These are phyloP conservation scores for Coniferiporia weirii DNA, from an alignment of 1,284 basidiomycete species.

Conservation along the genomic window DNA sequence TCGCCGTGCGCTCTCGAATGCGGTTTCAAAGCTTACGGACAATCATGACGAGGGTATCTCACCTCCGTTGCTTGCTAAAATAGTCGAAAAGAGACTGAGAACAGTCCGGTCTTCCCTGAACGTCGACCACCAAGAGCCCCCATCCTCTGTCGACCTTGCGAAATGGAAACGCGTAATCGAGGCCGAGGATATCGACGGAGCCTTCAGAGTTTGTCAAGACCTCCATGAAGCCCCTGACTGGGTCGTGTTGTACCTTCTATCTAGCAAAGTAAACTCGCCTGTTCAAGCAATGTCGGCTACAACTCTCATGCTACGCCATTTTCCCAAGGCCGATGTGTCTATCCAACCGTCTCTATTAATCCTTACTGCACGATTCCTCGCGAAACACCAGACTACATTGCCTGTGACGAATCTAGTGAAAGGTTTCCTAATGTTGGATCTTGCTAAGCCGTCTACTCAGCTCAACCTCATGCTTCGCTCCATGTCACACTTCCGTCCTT, in stretches of 20 bases:
- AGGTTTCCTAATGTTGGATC: conserved; percentile 38
- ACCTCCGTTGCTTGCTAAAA: conserved; percentile 6
- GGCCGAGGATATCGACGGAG: conserved; percentile 31
- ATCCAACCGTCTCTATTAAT: conserved; percentile 42
- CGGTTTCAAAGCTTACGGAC: not conserved
- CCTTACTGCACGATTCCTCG: conserved; percentile 43
- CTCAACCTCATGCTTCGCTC: conserved; percentile 54
- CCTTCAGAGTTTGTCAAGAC: conserved; percentile 25
- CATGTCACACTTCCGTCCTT: conserved; percentile 40
- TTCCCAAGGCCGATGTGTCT: conserved; percentile 28
- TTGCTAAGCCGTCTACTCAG: conserved; percentile 33
- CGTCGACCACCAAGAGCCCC: not conserved
- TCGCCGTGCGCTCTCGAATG: not conserved
- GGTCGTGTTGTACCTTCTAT: conserved; percentile 47
- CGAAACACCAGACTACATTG: conserved; percentile 40
- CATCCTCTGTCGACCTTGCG: conserved; percentile 4
- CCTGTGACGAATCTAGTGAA: conserved; percentile 40
- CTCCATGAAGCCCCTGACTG: conserved; percentile 31
- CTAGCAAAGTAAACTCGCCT: conserved; percentile 40
- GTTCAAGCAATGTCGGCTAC: conserved; percentile 37
- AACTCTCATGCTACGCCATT: conserved; percentile 34
- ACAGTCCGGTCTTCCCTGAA: conserved; percentile 1
- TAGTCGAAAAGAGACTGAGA: conserved; percentile 2
- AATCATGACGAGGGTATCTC: conserved; percentile 28
- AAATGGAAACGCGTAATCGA: conserved; percentile 34